phyloP scores from a whole-genome alignment of 78 protist species.

The Dictyostelium purpureum region DNA sequence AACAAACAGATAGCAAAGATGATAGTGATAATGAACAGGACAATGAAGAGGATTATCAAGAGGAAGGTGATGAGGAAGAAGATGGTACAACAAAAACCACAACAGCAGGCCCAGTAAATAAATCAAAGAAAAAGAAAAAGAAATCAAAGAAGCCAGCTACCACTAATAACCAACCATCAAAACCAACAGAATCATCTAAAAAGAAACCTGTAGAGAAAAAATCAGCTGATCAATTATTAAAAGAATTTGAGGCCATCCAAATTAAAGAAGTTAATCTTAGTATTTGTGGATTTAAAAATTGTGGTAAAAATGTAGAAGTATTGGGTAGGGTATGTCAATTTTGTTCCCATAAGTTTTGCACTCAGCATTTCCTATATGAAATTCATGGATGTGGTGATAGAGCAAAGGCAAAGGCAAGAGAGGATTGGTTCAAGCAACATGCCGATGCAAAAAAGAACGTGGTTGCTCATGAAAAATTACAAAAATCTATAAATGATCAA shows the following conservation, averaged over 20 bases:
- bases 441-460: constrained; percentile 13
- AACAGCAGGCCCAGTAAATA: background rate
- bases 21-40: constrained; percentile 7
- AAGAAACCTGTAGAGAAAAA: background rate
- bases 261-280: constrained; percentile 31
- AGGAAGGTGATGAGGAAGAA: background rate
- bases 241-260: constrained; percentile 25
- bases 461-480: constrained; percentile 13
- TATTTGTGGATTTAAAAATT: constrained; percentile 53
- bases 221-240: constrained; percentile 48
- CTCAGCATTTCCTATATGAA: constrained; percentile 67
- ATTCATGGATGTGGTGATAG: constrained; percentile 84
- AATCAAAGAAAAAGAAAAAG: constrained; percentile 16
- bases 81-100: background rate
- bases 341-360: constrained; percentile 55
- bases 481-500: constrained; percentile 24
- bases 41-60: background rate
- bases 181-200: background rate
- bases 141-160: background rate
- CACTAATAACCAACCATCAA: background rate
- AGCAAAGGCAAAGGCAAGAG: constrained; percentile 77
- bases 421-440: constrained; percentile 73
- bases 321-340: constrained; percentile 67
- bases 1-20: background rate
- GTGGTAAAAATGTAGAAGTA: constrained; percentile 35